Conservation (phyloP, 345 rosid species). For the Salix suchowensis region DNA sequence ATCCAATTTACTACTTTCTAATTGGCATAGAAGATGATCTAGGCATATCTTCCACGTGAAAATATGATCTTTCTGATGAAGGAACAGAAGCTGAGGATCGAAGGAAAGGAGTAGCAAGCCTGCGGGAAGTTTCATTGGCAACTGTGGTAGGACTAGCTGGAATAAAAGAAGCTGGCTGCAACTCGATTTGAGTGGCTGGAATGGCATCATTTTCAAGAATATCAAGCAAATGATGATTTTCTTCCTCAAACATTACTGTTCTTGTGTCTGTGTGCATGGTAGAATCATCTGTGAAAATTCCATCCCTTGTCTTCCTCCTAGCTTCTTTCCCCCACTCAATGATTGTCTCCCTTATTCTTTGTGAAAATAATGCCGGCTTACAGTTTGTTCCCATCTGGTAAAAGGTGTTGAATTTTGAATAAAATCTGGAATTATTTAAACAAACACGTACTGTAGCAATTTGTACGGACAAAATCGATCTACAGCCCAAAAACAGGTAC, state of each 20-base stretch:
- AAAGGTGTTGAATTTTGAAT: too few species aligned
- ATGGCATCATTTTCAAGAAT: slow-evolving; percentile 27
- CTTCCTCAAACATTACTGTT: slow-evolving; percentile 78
- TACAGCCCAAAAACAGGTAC: too few species aligned
- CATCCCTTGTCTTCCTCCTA: slow-evolving; percentile 68
- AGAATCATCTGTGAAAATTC: slow-evolving; percentile 48
- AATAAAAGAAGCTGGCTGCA: slow-evolving; percentile 31
- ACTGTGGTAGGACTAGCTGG: slow-evolving; percentile 21
- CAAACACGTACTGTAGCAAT: too few species aligned
- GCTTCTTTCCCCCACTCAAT: slow-evolving; percentile 88
- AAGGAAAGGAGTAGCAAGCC: slow-evolving; percentile 54
- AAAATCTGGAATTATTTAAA: too few species aligned
- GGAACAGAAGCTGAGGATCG: slow-evolving; percentile 58
- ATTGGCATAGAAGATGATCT: slow-evolving; percentile 61
- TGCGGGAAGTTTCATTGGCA: slow-evolving; percentile 51
- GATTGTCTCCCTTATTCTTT: slow-evolving; percentile 75
- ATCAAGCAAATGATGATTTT: slow-evolving; percentile 56
- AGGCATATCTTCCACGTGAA: slow-evolving; percentile 27
- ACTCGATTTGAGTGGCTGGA: slow-evolving; percentile 38
- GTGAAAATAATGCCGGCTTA: slow-evolving; percentile 81
- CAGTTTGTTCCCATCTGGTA: slow-evolving; percentile 95
- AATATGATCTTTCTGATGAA: slow-evolving; percentile 16
- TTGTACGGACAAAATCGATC: too few species aligned
- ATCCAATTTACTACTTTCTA: slow-evolving; percentile 38
- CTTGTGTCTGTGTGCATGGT: slow-evolving; percentile 77